Conservation (phyloP, 305 asterid species). For the Euphrasia arctica region DNA sequence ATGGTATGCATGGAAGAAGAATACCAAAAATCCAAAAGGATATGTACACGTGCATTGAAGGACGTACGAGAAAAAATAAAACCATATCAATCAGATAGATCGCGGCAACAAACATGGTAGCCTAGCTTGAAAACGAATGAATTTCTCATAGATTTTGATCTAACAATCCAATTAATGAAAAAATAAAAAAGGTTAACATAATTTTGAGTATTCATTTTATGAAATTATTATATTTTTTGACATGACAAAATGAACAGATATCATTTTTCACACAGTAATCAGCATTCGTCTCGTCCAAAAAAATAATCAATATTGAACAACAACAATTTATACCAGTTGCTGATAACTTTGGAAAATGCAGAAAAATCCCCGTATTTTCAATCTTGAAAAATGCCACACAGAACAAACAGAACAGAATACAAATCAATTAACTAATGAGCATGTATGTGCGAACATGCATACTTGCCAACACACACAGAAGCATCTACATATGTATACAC, state of each 20-base stretch:
- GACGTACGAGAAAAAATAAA: background rate
- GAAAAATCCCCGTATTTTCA: no score
- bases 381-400: no score
- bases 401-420: background rate
- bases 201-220: background rate
- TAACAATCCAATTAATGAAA: background rate
- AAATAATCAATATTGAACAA: background rate
- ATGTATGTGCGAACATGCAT: background rate
- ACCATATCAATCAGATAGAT: background rate
- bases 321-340: no score
- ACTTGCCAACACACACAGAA: background rate
- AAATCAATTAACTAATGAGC: background rate
- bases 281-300: background rate
- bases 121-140: background rate
- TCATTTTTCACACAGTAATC: background rate
- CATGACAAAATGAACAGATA: background rate
- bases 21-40: background rate
- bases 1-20: conserved; percentile 51
- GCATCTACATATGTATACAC: no score
- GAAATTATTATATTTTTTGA: background rate
- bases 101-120: background rate
- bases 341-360: no score
- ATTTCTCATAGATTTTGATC: conserved; percentile 1
- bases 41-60: background rate
- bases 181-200: background rate